A percentile compares a stretch with the other conserved stretches of the same genome.
Conservation (phyloP, 495 filamentous ascomycete genomes). For the Penicillium pancosmium region DNA sequence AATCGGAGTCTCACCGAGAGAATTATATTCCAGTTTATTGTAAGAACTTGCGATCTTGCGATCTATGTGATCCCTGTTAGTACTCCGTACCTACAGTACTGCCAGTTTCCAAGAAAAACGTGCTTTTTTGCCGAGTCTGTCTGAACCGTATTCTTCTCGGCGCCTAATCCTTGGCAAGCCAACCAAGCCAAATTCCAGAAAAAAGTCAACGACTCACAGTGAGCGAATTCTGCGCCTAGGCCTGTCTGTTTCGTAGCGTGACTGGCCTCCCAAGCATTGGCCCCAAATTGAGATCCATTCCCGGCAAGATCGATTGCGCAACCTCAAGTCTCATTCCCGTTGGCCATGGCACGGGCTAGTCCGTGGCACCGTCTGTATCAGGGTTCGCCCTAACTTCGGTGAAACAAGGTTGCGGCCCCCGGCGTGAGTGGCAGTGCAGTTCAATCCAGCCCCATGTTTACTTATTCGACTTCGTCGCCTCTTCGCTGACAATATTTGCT, state of each 20-base stretch:
- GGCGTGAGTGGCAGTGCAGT: background rate
- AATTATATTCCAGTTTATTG: too few species aligned
- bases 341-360: background rate
- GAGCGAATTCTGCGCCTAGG: background rate
- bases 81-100: too few species aligned
- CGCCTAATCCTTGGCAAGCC: background rate
- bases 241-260: background rate
- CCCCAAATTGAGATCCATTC: background rate
- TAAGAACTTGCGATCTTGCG: too few species aligned
- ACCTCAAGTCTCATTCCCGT: constrained; percentile 3
- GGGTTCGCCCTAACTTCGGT: background rate
- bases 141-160: background rate
- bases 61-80: too few species aligned
- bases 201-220: background rate
- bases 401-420: constrained; percentile 4
- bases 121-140: constrained; percentile 6
- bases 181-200: background rate
- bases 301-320: constrained; percentile 3
- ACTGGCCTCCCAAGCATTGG: background rate
- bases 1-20: too few species aligned
- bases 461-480: background rate
- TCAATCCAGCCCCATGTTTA: constrained; percentile 3
- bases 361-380: background rate
- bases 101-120: background rate
- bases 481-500: background rate